Percentiles rank a stretch among this genome's conserved stretches.
Evolutionary conservation across 139 green algal genomes (phyloP).

Genomic region (Chlorella sorokiniana): DNA sequence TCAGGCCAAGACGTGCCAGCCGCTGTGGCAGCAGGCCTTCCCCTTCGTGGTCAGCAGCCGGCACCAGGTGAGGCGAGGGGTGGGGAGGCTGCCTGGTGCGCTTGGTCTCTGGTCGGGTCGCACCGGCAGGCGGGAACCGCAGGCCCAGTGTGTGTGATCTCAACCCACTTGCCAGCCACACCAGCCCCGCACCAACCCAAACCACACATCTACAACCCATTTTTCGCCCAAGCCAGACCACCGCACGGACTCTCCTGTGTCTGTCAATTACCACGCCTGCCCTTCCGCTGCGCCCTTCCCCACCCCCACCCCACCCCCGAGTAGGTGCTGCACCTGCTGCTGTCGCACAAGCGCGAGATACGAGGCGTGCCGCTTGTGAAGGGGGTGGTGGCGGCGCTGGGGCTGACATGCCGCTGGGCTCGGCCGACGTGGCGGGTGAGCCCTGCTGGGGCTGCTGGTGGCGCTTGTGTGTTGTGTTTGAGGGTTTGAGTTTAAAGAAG

Average conservation of each 20-base stretch:
- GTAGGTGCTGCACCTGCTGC: conserved; percentile 32
- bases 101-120: too few species aligned
- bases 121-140: neutral
- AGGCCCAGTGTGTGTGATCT: too few species aligned
- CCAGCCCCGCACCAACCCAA: too few species aligned
- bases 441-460: neutral
- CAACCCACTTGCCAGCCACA: too few species aligned
- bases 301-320: neutral
- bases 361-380: neutral
- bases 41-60: conserved; percentile 31
- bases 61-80: conserved; percentile 10
- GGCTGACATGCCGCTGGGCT: conserved; percentile 44
- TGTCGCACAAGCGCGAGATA: conserved; percentile 38
- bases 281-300: neutral
- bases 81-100: neutral
- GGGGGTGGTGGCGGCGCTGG: conserved; percentile 29
- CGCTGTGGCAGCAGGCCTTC: conserved; percentile 27
- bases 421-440: conserved; percentile 21
- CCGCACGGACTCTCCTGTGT: too few species aligned
- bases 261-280: too few species aligned
- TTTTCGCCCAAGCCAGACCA: too few species aligned
- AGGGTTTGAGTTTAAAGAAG: neutral
- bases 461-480: neutral
- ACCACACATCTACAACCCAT: too few species aligned
- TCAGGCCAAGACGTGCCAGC: conserved; percentile 16